Evolutionary conservation across 148 eudicot genomes (phyloP), one percentile per base, ranked within the genome.

Genomic region (Rhododendron vialii): DNA sequence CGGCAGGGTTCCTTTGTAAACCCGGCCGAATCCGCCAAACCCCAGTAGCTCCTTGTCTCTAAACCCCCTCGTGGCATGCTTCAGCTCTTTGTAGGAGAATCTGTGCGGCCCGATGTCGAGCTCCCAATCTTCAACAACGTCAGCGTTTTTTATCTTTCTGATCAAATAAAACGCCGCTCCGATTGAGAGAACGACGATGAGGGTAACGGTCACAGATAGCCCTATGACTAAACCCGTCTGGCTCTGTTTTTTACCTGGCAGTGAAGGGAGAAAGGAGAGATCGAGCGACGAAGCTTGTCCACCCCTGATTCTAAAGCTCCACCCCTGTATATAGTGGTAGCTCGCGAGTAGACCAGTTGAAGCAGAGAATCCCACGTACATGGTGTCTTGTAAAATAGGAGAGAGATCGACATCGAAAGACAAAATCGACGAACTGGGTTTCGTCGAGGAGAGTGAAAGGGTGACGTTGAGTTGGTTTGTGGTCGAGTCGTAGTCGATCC

Each of bases 401-500:
- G 98, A 91, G 3, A 96, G 88, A 87, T 96, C 94, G 15, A 94
- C 91, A 26, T 75, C 87, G 82, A 85, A 92, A 18, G 96, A 91
- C 81, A 96, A 84, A n/a, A 92, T 80, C 11, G 94, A 86, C 33
- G 71, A 87, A 63, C 9, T 80, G 18, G 98, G 98, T 57, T 90
- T 96, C 2, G 71, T 7, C 26, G 91, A 88, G 41, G 91, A 83
- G 20, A 85, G 82, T 3, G 98, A 94, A 81, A 96, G 91, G 8
- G 91, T 89, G 79, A 96, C 93, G 90, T 92, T 90, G 43, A 96
- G 33, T 83, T 63, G 53, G 35, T 79, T 85, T 11, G 5, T 50
- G 30, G 3, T 41, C 0, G 95, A 91, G 93, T 94, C 92, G 89
- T 96, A 96, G 81, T 94, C 98, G 86, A 96, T 81, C 96, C 96